phyloP scores from a whole-genome alignment of 257 asterid species.

The Mentha longifolia region DNA sequence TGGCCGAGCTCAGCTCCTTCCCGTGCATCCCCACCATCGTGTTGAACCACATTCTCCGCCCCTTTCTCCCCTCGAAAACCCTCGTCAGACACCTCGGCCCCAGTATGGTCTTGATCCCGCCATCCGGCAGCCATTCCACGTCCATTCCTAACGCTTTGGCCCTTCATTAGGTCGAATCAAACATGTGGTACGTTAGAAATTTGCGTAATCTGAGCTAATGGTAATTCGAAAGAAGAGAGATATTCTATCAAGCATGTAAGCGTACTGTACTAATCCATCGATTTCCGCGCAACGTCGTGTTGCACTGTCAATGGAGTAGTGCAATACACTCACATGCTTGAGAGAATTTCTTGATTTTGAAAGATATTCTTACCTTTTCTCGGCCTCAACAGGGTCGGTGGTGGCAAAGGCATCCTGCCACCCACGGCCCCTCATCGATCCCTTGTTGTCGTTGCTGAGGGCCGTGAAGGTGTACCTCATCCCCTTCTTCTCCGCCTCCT shows the following conservation, averaged over 20 bases:
- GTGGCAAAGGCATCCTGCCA: constrained; percentile 86
- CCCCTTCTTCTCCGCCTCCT: constrained; percentile 72
- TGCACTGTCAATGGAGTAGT: too few relatives aligned
- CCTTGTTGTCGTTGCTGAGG: constrained; percentile 55
- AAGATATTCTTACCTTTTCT: constrained; percentile 49
- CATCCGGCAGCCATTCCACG: constrained; percentile 76
- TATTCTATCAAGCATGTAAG: too few relatives aligned
- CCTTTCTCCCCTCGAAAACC: constrained; percentile 79
- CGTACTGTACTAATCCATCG: too few relatives aligned
- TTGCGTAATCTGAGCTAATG: too few relatives aligned
- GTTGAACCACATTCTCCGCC: constrained; percentile 86
- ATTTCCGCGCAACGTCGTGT: too few relatives aligned
- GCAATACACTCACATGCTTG: too few relatives aligned
- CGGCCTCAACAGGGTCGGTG: constrained; percentile 71
- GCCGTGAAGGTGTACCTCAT: constrained; percentile 72
- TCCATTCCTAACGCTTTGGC: constrained; percentile 77
- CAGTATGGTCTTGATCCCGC: constrained; percentile 58
- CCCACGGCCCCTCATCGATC: constrained; percentile 91
- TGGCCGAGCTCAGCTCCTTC: constrained; percentile 80
- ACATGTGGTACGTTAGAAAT: neutral
- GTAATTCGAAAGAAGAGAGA: too few relatives aligned
- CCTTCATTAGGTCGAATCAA: constrained; percentile 37
- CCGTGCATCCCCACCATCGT: constrained; percentile 87
- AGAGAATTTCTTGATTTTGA: neutral
- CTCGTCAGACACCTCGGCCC: constrained; percentile 69